phyloP scores from a whole-genome alignment of 345 rosid species.

The Salix arbutifolia region DNA sequence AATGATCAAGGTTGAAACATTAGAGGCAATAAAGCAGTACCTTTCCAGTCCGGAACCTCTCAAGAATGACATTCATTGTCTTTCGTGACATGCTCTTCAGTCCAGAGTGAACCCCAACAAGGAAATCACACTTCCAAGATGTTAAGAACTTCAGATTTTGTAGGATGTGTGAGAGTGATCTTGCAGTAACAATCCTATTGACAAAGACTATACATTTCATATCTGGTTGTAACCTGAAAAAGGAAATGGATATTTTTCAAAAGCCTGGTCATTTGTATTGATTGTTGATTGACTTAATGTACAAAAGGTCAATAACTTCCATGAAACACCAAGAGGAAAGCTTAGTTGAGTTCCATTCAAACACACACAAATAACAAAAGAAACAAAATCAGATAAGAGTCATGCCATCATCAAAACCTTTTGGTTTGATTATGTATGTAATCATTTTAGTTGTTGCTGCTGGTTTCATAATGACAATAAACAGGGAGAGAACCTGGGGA shows the following conservation, averaged over 20 bases:
- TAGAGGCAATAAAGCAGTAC: conserved; percentile 33
- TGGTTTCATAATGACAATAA: too few relatives aligned
- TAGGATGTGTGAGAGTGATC: conserved; percentile 63
- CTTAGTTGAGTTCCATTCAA: background rate
- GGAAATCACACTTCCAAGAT: conserved; percentile 84
- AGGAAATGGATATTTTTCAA: conserved; percentile 15
- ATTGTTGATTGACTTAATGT: background rate
- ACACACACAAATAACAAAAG: background rate
- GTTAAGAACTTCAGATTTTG: conserved; percentile 54
- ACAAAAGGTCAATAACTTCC: background rate
- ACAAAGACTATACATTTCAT: conserved; percentile 89
- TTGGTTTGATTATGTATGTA: too few relatives aligned
- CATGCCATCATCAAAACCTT: too few relatives aligned
- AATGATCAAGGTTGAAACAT: conserved; percentile 9
- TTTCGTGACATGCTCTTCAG: conserved; percentile 71
- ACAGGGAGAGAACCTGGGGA: too few relatives aligned
- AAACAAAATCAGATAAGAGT: background rate
- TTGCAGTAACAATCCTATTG: conserved; percentile 81
- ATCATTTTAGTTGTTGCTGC: too few relatives aligned
- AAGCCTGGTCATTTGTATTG: background rate
- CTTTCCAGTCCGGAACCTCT: conserved; percentile 73
- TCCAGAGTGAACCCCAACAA: conserved; percentile 85
- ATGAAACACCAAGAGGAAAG: background rate
- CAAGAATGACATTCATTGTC: conserved; percentile 58
- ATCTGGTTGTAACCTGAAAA: conserved; percentile 68